These are phyloP conservation scores for Phalaenopsis hybrid DNA, from an alignment of 116 monocot species.

Conservation along the genomic window DNA sequence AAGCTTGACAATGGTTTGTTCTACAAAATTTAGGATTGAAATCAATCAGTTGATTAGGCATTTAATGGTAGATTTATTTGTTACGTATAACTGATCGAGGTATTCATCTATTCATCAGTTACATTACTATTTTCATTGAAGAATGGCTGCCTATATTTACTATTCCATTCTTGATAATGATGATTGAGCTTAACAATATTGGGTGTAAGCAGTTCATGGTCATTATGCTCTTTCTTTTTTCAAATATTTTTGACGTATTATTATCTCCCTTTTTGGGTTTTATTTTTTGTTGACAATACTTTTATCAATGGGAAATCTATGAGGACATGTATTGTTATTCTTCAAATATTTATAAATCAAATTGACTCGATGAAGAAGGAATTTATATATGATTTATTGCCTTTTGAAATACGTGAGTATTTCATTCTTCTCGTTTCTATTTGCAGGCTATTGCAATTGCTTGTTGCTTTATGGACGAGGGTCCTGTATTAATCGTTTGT, in stretches of 20 bases:
- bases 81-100: neutral
- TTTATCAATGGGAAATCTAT: neutral
- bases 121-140: neutral
- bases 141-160: neutral
- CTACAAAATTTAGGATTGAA: neutral
- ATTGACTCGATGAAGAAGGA: neutral
- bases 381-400: neutral
- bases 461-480: conserved; percentile 68
- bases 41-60: neutral
- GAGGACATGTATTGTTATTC: neutral
- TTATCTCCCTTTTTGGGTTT: neutral
- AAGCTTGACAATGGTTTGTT: neutral
- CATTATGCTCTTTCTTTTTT: neutral
- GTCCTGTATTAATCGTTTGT: conserved; percentile 78
- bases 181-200: neutral
- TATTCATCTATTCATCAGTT: neutral
- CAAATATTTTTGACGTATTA: neutral
- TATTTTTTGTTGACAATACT: neutral
- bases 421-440: neutral
- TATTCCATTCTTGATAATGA: neutral
- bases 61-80: no score
- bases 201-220: neutral
- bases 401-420: neutral
- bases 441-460: conserved; percentile 93
- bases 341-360: neutral